Evolutionary conservation across 2,329 filamentous ascomycete species (phyloP), one percentile per base, ranked within the genome.

Genomic region (Aspergillus persii): DNA sequence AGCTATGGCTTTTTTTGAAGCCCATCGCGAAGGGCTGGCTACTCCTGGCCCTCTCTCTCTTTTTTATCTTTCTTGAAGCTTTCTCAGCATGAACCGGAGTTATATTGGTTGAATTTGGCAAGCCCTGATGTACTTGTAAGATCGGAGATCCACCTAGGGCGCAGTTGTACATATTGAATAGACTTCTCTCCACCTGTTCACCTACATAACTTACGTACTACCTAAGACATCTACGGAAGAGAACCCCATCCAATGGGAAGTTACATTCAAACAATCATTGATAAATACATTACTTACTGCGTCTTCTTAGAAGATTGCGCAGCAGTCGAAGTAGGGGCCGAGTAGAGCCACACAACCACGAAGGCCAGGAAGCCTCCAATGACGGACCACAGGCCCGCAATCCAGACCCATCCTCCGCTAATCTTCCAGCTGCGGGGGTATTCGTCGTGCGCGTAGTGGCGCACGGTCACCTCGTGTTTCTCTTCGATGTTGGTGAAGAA

Each of bases 381-480:
- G 2, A 96, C 96, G 53, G 89, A 88, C 73, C 85, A 90, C 61
- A 98, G 90, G 60, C 95, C 94, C 0, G 88, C 84, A 71, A 99
- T 91, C 91, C 94, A 98, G 9, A 94, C 92, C 91, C 92, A 98
- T 3, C 92, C 94, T 47, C 89, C 93, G 62, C 85, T 91, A 74
- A 99, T 99, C 72, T 84, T 86, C 80, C 87, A 98, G 76, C 91
- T 96, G 69, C 95, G 86, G 33, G 92, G 91, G 86, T 90, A 99
- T 81, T 99, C 95, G 75, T 99, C 89, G 81, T 99, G 95, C 7
- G 95, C 95, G 79, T 96, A 95, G 81, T 99, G 95, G 50, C 95
- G 86, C 33, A 99, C 92, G 0, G 93, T 96, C 55, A 98, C 93
- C 26, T 94, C 95, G 68, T 88, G 86, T 86, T 98, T 98, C 81